Conservation (phyloP, 2,329 filamentous ascomycete species). For the Dichotomopilus funicola region DNA sequence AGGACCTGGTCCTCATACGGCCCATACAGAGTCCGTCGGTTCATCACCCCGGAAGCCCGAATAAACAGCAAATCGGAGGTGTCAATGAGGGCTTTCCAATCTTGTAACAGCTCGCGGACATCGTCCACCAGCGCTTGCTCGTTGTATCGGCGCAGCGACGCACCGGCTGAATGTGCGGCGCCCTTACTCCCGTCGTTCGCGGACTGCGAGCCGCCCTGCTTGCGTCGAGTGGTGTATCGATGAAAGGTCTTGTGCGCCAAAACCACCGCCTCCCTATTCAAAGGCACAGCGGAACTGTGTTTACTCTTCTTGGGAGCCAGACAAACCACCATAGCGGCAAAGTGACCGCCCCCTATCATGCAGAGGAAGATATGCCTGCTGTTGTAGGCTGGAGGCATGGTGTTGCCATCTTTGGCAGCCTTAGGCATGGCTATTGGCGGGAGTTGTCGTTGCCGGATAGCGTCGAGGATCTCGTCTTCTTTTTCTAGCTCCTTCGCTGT, state of each 20-base stretch:
- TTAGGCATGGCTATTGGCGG: slow-evolving; percentile 51
- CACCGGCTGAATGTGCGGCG: slow-evolving; percentile 86
- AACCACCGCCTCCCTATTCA: slow-evolving; percentile 80
- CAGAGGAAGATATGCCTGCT: slow-evolving; percentile 89
- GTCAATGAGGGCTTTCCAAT: slow-evolving; percentile 84
- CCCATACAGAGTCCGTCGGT: slow-evolving; percentile 80
- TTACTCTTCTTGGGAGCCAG: slow-evolving; percentile 74
- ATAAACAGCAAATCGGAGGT: slow-evolving; percentile 81
- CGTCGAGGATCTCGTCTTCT: slow-evolving; percentile 54
- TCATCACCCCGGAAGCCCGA: slow-evolving; percentile 79
- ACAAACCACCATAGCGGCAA: slow-evolving; percentile 92
- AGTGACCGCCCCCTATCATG: slow-evolving; percentile 98
- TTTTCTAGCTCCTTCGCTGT: slow-evolving; percentile 64
- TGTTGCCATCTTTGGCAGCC: slow-evolving; percentile 50
- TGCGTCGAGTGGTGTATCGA: slow-evolving; percentile 89
- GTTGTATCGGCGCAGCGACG: slow-evolving; percentile 84
- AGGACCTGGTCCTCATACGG: slow-evolving; percentile 86
- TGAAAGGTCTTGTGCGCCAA: slow-evolving; percentile 97
- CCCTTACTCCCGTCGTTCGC: slow-evolving; percentile 93
- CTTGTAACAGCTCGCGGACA: slow-evolving; percentile 68
- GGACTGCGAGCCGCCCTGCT: slow-evolving; percentile 92
- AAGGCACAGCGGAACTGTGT: slow-evolving; percentile 53
- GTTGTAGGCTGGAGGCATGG: slow-evolving; percentile 51
- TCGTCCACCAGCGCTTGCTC: slow-evolving; percentile 87
- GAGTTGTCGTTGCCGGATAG: slow-evolving; percentile 71